Evolutionary conservation across 306 rosid species (phyloP).

Genomic region (Trifolium repens): DNA sequence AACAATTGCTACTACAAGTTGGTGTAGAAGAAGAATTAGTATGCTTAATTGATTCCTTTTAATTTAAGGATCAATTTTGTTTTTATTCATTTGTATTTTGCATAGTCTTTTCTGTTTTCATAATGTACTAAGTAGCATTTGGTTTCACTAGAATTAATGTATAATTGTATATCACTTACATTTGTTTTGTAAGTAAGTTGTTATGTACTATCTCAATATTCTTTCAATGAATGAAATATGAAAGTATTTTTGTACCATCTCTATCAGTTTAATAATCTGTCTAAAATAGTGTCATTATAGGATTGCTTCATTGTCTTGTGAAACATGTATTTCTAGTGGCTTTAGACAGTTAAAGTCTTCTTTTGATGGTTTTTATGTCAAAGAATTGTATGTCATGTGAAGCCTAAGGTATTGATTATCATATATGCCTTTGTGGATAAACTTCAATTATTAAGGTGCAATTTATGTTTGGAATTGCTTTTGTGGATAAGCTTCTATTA

Average conservation of each 20-base stretch:
- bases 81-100: not conserved
- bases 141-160: constrained; percentile 28
- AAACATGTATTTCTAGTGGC: no score
- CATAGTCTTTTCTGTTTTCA: constrained; percentile 1
- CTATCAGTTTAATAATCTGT: not conserved
- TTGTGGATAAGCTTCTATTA: no score
- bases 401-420: no score
- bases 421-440: no score
- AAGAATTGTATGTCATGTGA: no score
- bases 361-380: no score
- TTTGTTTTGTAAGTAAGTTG: constrained; percentile 9
- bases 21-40: constrained; percentile 39
- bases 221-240: not conserved
- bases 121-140: not conserved
- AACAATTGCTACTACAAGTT: constrained; percentile 68
- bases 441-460: no score
- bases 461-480: no score
- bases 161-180: not conserved
- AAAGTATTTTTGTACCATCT: not conserved
- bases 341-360: no score
- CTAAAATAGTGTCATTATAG: not conserved
- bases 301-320: not conserved
- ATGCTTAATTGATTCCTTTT: not conserved
- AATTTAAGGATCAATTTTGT: not conserved
- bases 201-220: constrained; percentile 14